These are phyloP conservation scores for Solanum tarapatanum DNA, from an alignment of 257 asterid genomes.

Conservation along the genomic window DNA sequence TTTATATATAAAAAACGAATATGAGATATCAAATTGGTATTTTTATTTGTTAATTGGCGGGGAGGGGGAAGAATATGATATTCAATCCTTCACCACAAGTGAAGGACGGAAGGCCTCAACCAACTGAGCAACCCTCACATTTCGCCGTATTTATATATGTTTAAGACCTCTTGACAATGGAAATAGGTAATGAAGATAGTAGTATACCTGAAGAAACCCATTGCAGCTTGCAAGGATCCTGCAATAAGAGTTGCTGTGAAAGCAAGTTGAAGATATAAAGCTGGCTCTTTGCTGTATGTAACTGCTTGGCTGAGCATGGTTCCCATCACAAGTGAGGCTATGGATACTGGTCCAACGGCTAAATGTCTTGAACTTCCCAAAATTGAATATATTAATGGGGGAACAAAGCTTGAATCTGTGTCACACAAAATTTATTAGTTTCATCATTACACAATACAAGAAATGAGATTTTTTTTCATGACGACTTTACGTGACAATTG, in stretches of 20 bases:
- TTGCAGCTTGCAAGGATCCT: conserved; percentile 65
- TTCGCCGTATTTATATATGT: background rate
- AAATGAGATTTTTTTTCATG: background rate
- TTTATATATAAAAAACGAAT: too few relatives aligned
- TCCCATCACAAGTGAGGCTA: conserved; percentile 91
- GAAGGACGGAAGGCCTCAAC: background rate
- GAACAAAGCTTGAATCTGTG: conserved; percentile 87
- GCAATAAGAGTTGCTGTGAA: conserved; percentile 82
- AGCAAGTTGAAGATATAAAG: conserved; percentile 64
- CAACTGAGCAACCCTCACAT: background rate
- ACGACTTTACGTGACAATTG: background rate
- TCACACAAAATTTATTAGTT: background rate
- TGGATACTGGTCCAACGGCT: conserved; percentile 77
- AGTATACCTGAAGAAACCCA: conserved; percentile 60
- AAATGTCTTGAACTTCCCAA: conserved; percentile 88
- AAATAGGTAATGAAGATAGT: background rate
- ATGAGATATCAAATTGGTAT: too few relatives aligned
- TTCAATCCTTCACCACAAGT: background rate
- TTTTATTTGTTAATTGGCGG: background rate
- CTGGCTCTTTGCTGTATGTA: conserved; percentile 29
- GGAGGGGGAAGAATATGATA: background rate
- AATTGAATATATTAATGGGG: conserved; percentile 69
- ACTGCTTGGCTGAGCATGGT: conserved; percentile 67
- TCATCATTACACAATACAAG: background rate
- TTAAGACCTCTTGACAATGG: too few relatives aligned